Evolutionary conservation across 257 asterid species (phyloP).

Genomic region (Plantago elongata): DNA sequence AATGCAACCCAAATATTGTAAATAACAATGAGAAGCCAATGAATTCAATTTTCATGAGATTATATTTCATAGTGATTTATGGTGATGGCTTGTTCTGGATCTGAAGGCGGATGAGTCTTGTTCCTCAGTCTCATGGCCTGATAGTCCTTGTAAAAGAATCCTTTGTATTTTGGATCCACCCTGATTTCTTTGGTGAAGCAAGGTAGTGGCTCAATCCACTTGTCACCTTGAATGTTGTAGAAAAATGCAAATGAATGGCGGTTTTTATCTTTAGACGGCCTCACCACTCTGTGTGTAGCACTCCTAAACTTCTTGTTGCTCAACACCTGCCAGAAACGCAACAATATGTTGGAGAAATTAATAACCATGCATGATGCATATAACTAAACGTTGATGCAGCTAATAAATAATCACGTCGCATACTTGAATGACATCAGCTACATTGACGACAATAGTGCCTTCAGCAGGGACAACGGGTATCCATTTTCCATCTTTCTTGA

Average conservation of each 20-base stretch:
- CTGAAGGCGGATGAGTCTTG: conserved; percentile 35
- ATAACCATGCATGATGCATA: no score
- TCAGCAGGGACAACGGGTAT: conserved; percentile 40
- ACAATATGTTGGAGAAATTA: background rate
- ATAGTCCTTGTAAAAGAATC: conserved; percentile 33
- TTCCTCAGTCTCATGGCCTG: conserved; percentile 37
- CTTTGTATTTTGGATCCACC: conserved; percentile 28
- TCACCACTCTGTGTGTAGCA: conserved; percentile 55
- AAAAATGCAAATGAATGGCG: conserved; percentile 32
- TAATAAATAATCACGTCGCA: background rate
- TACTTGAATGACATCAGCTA: conserved; percentile 50
- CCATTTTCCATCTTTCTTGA: conserved; percentile 41
- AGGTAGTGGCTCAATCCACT: conserved; percentile 37
- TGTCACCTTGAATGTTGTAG: conserved; percentile 25
- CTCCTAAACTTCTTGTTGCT: conserved; percentile 53
- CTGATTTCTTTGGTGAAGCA: conserved; percentile 23
- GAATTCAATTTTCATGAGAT: background rate
- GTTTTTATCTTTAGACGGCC: conserved; percentile 16
- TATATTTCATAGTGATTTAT: conserved; percentile 24
- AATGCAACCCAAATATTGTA: no score
- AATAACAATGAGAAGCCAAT: no score
- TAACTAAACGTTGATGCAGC: background rate
- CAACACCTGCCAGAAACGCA: conserved; percentile 27
- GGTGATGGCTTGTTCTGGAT: conserved; percentile 23
- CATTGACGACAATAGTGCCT: conserved; percentile 51